Evolutionary conservation across 2,329 filamentous ascomycete genomes (phyloP).

Genomic region (Anisogramma anomala): DNA sequence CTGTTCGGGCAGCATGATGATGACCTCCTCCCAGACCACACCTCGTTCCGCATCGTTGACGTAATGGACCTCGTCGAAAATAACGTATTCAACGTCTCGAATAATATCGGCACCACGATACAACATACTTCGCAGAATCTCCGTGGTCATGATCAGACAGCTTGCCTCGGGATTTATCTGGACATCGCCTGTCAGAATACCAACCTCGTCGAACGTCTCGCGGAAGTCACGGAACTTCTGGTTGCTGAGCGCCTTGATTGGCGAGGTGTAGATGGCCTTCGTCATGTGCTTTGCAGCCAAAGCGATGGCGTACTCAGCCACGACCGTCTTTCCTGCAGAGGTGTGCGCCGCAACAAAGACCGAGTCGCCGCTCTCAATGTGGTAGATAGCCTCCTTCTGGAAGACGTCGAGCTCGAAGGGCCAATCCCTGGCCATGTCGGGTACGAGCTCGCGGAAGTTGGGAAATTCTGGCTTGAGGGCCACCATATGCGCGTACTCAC

Average conservation of each 20-base stretch:
- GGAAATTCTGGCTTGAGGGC: conserved; percentile 85
- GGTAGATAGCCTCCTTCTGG: conserved; percentile 96
- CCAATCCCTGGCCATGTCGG: conserved; percentile 92
- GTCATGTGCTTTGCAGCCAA: conserved; percentile 98
- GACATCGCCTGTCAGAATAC: conserved; percentile 92
- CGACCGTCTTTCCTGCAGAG: conserved; percentile 94
- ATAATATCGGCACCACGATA: conserved; percentile 94
- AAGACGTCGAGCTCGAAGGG: conserved; percentile 96
- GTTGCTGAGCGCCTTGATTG: conserved; percentile 96
- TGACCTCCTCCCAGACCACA: conserved; percentile 98
- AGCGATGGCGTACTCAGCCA: conserved; percentile 95
- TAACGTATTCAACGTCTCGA: conserved; percentile 94
- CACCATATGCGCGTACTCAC: conserved; percentile 97
- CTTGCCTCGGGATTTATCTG: conserved; percentile 97
- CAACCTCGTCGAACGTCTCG: conserved; percentile 83
- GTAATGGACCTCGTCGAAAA: conserved; percentile 98
- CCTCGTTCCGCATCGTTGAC: conserved; percentile 93
- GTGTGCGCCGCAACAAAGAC: conserved; percentile 98
- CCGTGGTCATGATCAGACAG: conserved; percentile 98
- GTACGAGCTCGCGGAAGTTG: conserved; percentile 89
- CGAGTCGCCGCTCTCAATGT: conserved; percentile 90
- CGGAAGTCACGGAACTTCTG: conserved; percentile 97
- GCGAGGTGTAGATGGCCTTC: conserved; percentile 97
- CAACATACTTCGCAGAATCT: conserved; percentile 95
- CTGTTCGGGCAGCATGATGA: conserved; percentile 97